A percentile compares a stretch with the other conserved stretches of the same genome.
Evolutionary conservation across 148 eudicot species (phyloP).

Genomic region (Rhododendron vialii): DNA sequence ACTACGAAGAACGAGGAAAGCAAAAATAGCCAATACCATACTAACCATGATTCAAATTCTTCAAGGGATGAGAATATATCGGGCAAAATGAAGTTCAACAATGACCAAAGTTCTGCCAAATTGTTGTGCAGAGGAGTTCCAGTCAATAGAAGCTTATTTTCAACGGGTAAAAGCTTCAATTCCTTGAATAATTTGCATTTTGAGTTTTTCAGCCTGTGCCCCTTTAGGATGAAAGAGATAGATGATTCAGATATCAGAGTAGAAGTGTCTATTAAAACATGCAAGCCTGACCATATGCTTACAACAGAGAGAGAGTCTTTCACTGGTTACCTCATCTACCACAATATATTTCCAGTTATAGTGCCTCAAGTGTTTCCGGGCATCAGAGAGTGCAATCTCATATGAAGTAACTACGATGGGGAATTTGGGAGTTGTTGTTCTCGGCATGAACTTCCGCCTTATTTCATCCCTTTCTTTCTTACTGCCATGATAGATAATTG

Average conservation of each 20-base stretch:
- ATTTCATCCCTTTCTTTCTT: slow-evolving; percentile 54
- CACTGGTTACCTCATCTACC: slow-evolving; percentile 79
- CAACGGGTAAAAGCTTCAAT: slow-evolving; percentile 59
- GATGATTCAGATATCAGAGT: slow-evolving; percentile 8
- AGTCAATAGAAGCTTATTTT: slow-evolving; percentile 90
- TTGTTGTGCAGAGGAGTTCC: slow-evolving; percentile 99
- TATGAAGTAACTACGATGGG: slow-evolving; percentile 89
- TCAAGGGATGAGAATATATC: slow-evolving; percentile 90
- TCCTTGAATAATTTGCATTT: slow-evolving; percentile 72
- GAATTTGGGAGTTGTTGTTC: slow-evolving; percentile 59
- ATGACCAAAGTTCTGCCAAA: slow-evolving; percentile 96
- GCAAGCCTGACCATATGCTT: neutral
- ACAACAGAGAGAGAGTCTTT: slow-evolving; percentile 3
- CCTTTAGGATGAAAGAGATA: slow-evolving; percentile 39
- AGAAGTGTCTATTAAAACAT: neutral
- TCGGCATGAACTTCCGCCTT: slow-evolving; percentile 77
- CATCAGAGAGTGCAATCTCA: slow-evolving; percentile 78
- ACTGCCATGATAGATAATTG: slow-evolving; percentile 83
- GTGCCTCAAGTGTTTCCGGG: slow-evolving; percentile 59
- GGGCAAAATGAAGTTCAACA: slow-evolving; percentile 91
- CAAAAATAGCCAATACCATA: neutral
- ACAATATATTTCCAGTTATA: slow-evolving; percentile 92
- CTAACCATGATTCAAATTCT: slow-evolving; percentile 96
- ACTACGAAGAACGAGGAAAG: neutral
- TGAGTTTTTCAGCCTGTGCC: slow-evolving; percentile 91